Evolutionary conservation across 1,284 basidiomycete species (phyloP).

Genomic region (Ustilago shanxiensis): DNA sequence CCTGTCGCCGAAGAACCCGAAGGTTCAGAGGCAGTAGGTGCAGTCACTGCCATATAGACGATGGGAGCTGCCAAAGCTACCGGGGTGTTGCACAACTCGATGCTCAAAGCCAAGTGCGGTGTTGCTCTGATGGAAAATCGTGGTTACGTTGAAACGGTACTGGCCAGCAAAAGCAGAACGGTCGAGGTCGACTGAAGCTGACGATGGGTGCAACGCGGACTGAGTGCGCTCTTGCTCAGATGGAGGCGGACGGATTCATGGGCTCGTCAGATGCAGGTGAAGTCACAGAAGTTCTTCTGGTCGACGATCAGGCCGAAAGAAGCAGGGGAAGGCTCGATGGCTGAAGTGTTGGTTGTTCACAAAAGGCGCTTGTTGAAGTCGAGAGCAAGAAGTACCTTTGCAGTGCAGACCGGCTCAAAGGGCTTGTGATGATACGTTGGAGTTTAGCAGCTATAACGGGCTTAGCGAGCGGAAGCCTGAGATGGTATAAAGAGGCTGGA

Average conservation of each 20-base stretch:
- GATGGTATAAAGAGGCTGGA: not conserved
- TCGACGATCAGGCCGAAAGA: no score
- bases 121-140: no score
- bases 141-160: not conserved
- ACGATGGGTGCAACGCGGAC: not conserved
- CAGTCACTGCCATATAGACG: conserved; percentile 22
- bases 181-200: not conserved
- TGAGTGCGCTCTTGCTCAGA: not conserved
- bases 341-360: no score
- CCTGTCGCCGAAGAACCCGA: conserved; percentile 15
- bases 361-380: not conserved
- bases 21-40: conserved; percentile 6
- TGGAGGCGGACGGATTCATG: not conserved
- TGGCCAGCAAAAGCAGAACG: not conserved
- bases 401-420: no score
- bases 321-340: no score
- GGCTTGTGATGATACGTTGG: no score
- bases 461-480: conserved; percentile 27
- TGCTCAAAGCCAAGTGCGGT: no score
- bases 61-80: conserved; percentile 3
- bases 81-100: conserved; percentile 5
- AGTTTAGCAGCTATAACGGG: not conserved
- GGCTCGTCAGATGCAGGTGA: not conserved
- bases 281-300: not conserved
- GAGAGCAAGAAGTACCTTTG: no score